Percentiles rank a stretch among this genome's conserved stretches.
phyloP scores from a whole-genome alignment of 352 stramenopile species.

The Pythium utonaiense region DNA sequence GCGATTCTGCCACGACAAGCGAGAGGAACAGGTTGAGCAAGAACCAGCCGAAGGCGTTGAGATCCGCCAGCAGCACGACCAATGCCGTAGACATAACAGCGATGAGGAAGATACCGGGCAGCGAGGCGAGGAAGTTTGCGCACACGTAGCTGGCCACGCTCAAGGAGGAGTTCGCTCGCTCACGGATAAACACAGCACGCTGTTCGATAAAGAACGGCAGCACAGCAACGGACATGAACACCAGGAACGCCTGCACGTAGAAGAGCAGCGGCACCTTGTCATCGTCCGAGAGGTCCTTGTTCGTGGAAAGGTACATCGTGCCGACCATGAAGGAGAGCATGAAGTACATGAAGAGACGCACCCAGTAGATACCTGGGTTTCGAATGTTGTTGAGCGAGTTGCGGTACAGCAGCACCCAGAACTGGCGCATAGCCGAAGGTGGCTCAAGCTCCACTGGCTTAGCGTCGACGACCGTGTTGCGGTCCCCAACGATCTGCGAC shows the following conservation, averaged over 20 bases:
- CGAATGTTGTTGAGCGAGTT: conserved; percentile 58
- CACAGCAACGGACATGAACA: conserved; percentile 88
- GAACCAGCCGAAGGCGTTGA: conserved; percentile 36
- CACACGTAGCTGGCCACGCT: conserved; percentile 53
- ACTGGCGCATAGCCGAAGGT: conserved; percentile 46
- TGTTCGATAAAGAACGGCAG: conserved; percentile 86
- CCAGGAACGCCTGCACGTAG: conserved; percentile 87
- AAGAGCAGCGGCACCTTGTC: conserved; percentile 67
- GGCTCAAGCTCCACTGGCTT: conserved; percentile 33
- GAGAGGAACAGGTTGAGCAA: conserved; percentile 50
- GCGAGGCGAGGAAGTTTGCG: conserved; percentile 41
- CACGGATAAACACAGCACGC: conserved; percentile 76
- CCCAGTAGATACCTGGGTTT: conserved; percentile 66
- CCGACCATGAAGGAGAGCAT: conserved; percentile 65
- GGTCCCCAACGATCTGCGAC: conserved; percentile 29
- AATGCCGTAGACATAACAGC: conserved; percentile 35
- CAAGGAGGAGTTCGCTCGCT: conserved; percentile 78
- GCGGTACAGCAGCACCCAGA: conserved; percentile 46
- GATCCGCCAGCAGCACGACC: conserved; percentile 30
- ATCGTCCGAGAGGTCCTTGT: conserved; percentile 35
- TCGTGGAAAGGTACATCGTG: conserved; percentile 65
- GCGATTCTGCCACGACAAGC: conserved; percentile 70
- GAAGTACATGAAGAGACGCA: conserved; percentile 69
- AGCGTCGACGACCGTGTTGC: conserved; percentile 14
- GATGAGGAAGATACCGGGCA: conserved; percentile 56